Conservation (phyloP, 305 asterid genomes). For the Ajuga reptans region DNA sequence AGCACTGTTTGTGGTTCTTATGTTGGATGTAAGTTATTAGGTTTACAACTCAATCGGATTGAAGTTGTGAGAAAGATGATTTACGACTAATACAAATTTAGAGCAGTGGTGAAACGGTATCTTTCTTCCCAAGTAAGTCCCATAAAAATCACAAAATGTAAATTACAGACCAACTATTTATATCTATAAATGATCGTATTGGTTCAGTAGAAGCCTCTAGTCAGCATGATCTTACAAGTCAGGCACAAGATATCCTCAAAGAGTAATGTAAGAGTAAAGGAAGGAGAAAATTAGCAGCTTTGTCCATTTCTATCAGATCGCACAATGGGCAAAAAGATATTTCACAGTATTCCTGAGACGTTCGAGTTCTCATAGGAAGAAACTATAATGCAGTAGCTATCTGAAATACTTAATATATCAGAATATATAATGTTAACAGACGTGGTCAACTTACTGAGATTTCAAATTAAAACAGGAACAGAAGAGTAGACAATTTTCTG, state of each 20-base stretch:
- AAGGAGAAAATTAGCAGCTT: background rate
- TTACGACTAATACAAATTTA: no score
- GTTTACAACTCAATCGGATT: no score
- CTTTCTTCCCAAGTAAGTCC: background rate
- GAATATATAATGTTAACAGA: conserved; percentile 3
- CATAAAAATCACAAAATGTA: background rate
- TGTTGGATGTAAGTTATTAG: no score
- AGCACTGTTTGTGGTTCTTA: no score
- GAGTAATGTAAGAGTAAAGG: background rate
- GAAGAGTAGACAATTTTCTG: background rate
- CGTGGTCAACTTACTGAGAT: background rate
- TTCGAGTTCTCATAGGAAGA: background rate
- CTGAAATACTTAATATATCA: background rate
- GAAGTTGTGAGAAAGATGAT: no score
- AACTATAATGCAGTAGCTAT: background rate
- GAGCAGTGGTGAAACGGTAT: no score
- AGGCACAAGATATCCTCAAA: background rate
- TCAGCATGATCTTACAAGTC: conserved; percentile 14
- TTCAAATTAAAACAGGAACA: conserved; percentile 2
- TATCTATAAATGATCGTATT: background rate
- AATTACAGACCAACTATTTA: background rate
- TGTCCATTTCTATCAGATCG: conserved; percentile 8
- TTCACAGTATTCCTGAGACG: background rate
- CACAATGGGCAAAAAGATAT: background rate
- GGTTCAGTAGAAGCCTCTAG: conserved; percentile 14